Base-by-base conservation (phyloP, 352 stramenopile species). In the Globisporangium mamillatum region DNA sequence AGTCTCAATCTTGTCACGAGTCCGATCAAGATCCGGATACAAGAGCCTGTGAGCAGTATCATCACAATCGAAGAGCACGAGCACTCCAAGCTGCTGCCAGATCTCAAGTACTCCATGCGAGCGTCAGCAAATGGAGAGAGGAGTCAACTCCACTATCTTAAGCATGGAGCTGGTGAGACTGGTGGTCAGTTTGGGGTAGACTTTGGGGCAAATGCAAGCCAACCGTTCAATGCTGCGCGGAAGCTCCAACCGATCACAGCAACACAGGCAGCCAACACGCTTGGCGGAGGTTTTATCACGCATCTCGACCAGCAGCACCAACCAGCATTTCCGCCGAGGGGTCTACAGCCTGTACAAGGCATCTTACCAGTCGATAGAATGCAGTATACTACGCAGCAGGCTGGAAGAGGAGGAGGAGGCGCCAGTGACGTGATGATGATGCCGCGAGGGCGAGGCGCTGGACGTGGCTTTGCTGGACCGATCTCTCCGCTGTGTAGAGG, bases 1-100 rank as follows among this genome's bases (percentile, higher is more conserved):
- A 16, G 14, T 7, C 38, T 56, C 14, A 44, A n/a, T 18, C 27
- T n/a, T 6, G 10, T 27, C 27, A 64, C 29, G 44, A 64, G 55
- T 38, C 55, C 64, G 2, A 56, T 69, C 38, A 69, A 69, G 64
- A 69, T 69, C 41, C 16, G 64, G n/a, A 53, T 69, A 25, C 64
- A 64, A 8, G 55, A 69, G 44, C 36, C 57, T 5, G 55, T 53
- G 7, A 69, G 55, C 55, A 56, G 27, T 8, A n/a, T 36, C 64
- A 62, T 69, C 27, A 64, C 64, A 16, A 44, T 48, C 8, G 64
- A 69, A 18, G 64, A 69, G 56, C 64, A 69, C 22, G 64, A 69
- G 5, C 44, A 60, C 29, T 57, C 64, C 1, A 69, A 59, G 41
- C 44, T 64, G n/a, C 22, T 69, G 55, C 55, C 64, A 1, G 64